Evolutionary conservation across 352 stramenopile genomes (phyloP).

Genomic region (Phytopythium sindhum): DNA sequence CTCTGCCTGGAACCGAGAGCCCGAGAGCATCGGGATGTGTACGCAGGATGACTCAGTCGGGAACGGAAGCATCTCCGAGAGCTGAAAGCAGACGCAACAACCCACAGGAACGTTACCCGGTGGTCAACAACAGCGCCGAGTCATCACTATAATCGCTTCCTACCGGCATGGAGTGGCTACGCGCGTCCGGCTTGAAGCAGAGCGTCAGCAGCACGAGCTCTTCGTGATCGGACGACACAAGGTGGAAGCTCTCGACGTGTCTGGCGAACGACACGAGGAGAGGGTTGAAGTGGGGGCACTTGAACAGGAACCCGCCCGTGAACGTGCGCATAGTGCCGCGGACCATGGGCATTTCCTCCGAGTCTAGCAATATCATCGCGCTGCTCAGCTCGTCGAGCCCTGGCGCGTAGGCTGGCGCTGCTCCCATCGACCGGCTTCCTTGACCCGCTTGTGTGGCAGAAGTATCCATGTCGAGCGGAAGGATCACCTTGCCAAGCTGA

Average conservation of each 20-base stretch:
- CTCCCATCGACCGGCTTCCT: slow-evolving; percentile 6
- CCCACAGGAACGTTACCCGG: neutral
- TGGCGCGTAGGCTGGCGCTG: neutral
- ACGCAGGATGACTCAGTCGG: slow-evolving; percentile 18
- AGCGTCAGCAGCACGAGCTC: slow-evolving; percentile 65
- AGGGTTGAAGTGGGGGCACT: slow-evolving; percentile 46
- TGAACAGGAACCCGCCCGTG: slow-evolving; percentile 57
- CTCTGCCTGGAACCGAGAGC: slow-evolving; percentile 62
- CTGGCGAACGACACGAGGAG: slow-evolving; percentile 63
- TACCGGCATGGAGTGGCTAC: slow-evolving; percentile 25
- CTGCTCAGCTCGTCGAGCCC: slow-evolving; percentile 20
- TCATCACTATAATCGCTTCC: neutral
- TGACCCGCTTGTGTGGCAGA: neutral
- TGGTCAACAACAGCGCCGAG: neutral
- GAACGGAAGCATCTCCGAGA: slow-evolving; percentile 43
- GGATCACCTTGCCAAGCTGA: slow-evolving; percentile 35
- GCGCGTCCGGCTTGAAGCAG: slow-evolving; percentile 32
- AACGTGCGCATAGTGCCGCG: slow-evolving; percentile 53
- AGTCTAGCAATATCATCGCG: slow-evolving; percentile 48
- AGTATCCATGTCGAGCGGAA: slow-evolving; percentile 28
- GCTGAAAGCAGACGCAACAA: slow-evolving; percentile 12
- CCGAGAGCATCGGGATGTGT: slow-evolving; percentile 54
- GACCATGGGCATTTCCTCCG: slow-evolving; percentile 33
- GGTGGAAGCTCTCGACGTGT: slow-evolving; percentile 41
- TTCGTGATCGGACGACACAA: slow-evolving; percentile 51